Evolutionary conservation across 1,139 yeast species (phyloP).

Genomic region (Saccharomyces hybrid): DNA sequence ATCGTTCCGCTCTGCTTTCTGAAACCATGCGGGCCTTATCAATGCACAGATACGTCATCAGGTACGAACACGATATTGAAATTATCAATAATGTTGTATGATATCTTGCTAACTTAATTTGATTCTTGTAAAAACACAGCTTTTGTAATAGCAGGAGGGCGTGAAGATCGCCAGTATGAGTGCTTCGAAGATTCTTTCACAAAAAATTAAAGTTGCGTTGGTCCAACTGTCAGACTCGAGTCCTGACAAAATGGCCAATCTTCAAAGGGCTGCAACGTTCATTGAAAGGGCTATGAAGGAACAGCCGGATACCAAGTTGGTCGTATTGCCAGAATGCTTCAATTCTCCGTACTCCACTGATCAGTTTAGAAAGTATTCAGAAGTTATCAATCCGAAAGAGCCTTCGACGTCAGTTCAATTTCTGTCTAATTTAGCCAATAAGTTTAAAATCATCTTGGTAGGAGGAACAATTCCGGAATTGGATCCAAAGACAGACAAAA

Average conservation of each 20-base stretch:
- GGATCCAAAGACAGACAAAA: conserved; percentile 44
- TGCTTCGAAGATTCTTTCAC: conserved; percentile 28
- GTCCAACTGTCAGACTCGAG: conserved; percentile 34
- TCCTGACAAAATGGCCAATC: conserved; percentile 51
- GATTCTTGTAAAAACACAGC: neutral
- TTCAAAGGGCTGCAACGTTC: conserved; percentile 44
- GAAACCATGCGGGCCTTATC: neutral
- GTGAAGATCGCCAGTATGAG: neutral
- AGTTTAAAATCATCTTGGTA: conserved; percentile 53
- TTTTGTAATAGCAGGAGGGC: neutral
- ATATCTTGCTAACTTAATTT: neutral
- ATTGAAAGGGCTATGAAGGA: conserved; percentile 45
- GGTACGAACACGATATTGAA: neutral
- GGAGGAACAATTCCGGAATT: conserved; percentile 92
- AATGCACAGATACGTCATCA: neutral
- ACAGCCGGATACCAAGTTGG: conserved; percentile 48
- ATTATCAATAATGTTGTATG: neutral
- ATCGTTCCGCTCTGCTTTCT: neutral
- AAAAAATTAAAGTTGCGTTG: conserved; percentile 46
- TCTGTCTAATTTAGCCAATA: conserved; percentile 55
- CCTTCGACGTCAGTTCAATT: conserved; percentile 42
- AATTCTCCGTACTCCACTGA: conserved; percentile 90
- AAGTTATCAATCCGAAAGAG: conserved; percentile 50
- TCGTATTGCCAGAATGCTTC: conserved; percentile 66
- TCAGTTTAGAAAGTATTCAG: conserved; percentile 82